Evolutionary conservation across 73 alveolate species (phyloP).

Genomic region (Paraurostyla sp.): DNA sequence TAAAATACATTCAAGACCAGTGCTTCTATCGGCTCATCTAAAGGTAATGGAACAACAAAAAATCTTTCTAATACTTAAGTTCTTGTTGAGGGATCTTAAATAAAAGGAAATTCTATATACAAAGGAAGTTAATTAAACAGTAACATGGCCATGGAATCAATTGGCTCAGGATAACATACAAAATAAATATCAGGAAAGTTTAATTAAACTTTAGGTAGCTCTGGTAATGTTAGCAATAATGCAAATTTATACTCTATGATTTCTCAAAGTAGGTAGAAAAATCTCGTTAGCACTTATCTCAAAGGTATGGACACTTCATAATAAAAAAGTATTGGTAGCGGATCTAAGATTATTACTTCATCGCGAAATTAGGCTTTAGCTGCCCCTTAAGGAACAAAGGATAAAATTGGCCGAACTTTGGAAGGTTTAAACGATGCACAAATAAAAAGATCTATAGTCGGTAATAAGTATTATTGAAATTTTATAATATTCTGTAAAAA

Average conservation of each 20-base stretch:
- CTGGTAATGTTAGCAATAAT: background rate
- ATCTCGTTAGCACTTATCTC: background rate
- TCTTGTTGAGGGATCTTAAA: background rate
- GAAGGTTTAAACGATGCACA: background rate
- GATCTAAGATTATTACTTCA: background rate
- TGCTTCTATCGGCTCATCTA: background rate
- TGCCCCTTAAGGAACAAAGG: background rate
- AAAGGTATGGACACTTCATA: background rate
- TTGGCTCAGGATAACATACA: background rate
- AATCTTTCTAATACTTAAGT: background rate
- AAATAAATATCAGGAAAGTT: background rate
- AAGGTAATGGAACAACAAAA: background rate
- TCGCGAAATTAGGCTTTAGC: background rate
- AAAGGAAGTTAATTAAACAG: background rate
- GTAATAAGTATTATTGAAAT: background rate
- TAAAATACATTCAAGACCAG: background rate
- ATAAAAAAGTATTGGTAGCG: background rate
- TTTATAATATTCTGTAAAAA: too few relatives aligned
- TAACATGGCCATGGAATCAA: background rate
- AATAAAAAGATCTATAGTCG: background rate
- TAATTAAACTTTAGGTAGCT: background rate
- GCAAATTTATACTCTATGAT: background rate
- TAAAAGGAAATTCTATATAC: background rate
- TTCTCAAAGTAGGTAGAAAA: background rate
- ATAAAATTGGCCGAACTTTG: background rate